phyloP scores from a whole-genome alignment of 1,284 basidiomycete species.

The Cutaneotrichosporon cyanovorans region DNA sequence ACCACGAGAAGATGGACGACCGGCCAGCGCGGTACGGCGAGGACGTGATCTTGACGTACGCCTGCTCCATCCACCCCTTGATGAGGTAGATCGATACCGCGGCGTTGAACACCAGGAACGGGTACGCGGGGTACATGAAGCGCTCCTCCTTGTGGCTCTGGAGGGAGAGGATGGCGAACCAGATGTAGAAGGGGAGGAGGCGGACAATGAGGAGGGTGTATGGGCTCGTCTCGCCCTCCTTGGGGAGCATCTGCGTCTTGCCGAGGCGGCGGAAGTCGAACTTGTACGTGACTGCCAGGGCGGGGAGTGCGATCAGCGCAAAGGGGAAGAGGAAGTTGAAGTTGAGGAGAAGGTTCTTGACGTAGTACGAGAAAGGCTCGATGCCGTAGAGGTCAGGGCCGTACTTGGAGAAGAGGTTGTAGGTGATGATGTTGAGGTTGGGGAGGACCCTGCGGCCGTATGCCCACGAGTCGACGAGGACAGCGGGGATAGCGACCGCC shows the following conservation, averaged over 20 bases:
- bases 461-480: constrained; percentile 73
- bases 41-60: constrained; percentile 63
- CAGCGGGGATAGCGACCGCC: constrained; percentile 55
- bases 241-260: constrained; percentile 50
- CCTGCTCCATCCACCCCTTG: constrained; percentile 75
- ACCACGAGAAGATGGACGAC: constrained; percentile 64
- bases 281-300: constrained; percentile 64
- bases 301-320: constrained; percentile 71
- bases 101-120: constrained; percentile 87
- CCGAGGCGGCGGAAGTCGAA: constrained; percentile 75
- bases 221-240: constrained; percentile 60
- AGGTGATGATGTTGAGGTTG: constrained; percentile 86
- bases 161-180: constrained; percentile 67
- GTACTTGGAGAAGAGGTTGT: constrained; percentile 71
- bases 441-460: constrained; percentile 75
- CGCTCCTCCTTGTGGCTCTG: constrained; percentile 97
- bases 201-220: constrained; percentile 68
- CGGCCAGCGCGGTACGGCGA: constrained; percentile 80
- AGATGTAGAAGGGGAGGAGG: constrained; percentile 79
- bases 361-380: constrained; percentile 75
- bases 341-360: constrained; percentile 80
- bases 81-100: constrained; percentile 74
- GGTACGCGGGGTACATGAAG: constrained; percentile 94
- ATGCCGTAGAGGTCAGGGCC: constrained; percentile 87
- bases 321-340: constrained; percentile 82